Evolutionary conservation across 352 stramenopile genomes (phyloP), one percentile per base, ranked within the genome.

Genomic region (Sclerospora graminicola): DNA sequence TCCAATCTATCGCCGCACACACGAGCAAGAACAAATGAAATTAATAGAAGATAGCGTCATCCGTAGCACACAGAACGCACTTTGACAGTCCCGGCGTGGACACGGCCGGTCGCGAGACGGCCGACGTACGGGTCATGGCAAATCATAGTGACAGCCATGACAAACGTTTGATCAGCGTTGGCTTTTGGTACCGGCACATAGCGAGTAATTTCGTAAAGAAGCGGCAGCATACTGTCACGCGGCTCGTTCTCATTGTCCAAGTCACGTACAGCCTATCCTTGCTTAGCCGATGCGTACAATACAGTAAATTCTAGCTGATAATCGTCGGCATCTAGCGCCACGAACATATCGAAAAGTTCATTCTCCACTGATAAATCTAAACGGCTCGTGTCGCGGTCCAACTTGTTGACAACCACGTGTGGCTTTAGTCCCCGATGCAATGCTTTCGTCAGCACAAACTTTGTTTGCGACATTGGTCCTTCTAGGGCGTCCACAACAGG

Each of bases 341-440:
- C 90, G 60, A 98, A 98, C 50, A 98, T 89, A 57, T 98, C 94
- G 59, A 98, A 96, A 8, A 99, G 66, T 56, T 98, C 86, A 54
- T 96, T 94, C 74, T 98, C 94, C 21, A 98, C 95, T 41, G 98
- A 90, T 15, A 77, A 77, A 45, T 96, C 95, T 24, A 84, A 64
- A 14, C 92, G 74, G 18, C 80, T 89, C 21, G 94, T 96, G 21
- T 88, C 60, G 18, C 94, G 80, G 64, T 99, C 95, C 24, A 97
- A 89, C 77, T 99, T 99, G 78, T 99, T 99, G 41, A 99, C 78
- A 14, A 99, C 91, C 14, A 99, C 93, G 8, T 99, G 66, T 10
- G 93, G 92, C 58, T 93, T 92, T 2, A 98, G 60, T 20, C 88
- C 88, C 13, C 82, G 64, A 39, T 89, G 82, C 15, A 99, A 69